Percentiles rank a stretch among this genome's conserved stretches.
Conservation (phyloP, 345 rosid genomes). For the Gossypium raimondii region DNA sequence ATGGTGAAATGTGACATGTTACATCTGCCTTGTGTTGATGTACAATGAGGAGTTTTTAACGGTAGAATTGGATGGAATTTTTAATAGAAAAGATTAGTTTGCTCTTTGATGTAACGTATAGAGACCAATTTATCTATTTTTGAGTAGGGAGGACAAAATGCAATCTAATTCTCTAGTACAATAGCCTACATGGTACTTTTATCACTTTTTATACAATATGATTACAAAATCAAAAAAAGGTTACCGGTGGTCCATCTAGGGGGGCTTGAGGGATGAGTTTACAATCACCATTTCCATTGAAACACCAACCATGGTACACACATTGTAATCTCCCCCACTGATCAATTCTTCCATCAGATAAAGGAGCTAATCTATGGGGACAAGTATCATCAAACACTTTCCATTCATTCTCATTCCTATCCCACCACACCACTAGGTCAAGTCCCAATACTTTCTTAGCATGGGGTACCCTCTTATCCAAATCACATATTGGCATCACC, state of each 20-base stretch:
- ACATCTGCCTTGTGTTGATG: no score
- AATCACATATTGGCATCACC: slow-evolving; percentile 69
- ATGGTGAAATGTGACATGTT: no score
- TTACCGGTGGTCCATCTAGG: slow-evolving; percentile 71
- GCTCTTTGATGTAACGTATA: no score
- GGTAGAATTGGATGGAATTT: no score
- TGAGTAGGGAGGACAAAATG: no score
- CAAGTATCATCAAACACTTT: slow-evolving; percentile 35
- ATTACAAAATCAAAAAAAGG: not conserved
- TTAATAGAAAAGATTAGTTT: no score
- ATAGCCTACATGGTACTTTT: no score
- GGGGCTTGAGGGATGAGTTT: slow-evolving; percentile 84
- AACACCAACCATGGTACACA: slow-evolving; percentile 94
- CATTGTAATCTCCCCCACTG: slow-evolving; percentile 55
- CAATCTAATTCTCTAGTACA: no score
- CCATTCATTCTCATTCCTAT: slow-evolving; percentile 50
- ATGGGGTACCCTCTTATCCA: slow-evolving; percentile 67
- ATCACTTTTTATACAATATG: not conserved
- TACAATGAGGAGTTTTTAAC: no score
- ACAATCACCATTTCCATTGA: slow-evolving; percentile 69
- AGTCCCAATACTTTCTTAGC: slow-evolving; percentile 75
- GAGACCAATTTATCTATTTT: no score
- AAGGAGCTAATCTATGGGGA: slow-evolving; percentile 36
- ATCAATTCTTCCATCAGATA: slow-evolving; percentile 22
- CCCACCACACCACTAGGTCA: slow-evolving; percentile 88